Percentiles rank a stretch among this genome's conserved stretches.
These are phyloP conservation scores for Colletotrichum sp. DNA, from an alignment of 2,329 filamentous ascomycete species.

Conservation along the genomic window DNA sequence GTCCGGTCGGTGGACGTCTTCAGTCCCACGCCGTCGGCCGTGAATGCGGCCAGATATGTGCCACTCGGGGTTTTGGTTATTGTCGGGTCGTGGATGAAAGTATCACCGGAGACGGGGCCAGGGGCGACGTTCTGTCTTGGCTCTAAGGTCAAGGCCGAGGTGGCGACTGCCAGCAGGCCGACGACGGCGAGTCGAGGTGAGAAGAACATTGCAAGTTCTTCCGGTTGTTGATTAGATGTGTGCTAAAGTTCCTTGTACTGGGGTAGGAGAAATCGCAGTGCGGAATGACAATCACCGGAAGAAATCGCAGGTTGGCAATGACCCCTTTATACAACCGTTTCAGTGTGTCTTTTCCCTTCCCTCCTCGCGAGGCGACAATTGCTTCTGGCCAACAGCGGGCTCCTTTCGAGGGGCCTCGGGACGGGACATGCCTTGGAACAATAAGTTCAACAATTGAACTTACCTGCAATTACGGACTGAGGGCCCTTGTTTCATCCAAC, in stretches of 20 bases:
- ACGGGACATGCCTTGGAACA: not conserved
- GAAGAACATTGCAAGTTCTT: not conserved
- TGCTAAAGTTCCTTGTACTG: not conserved
- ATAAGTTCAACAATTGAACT: not conserved
- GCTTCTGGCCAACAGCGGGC: not conserved
- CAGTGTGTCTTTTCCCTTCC: not conserved
- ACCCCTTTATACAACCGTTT: not conserved
- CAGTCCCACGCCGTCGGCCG: conserved; percentile 29
- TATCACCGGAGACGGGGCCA: conserved; percentile 28
- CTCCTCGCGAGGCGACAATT: not conserved
- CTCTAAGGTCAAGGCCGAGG: not conserved
- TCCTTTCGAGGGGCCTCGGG: not conserved
- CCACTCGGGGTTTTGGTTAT: conserved; percentile 31
- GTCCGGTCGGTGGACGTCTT: conserved; percentile 38
- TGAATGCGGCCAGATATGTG: conserved; percentile 31
- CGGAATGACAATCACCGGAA: accelerated
- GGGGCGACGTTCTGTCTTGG: conserved; percentile 17
- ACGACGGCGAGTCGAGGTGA: not conserved
- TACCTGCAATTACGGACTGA: not conserved
- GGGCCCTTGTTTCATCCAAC: not conserved
- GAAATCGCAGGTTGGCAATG: not conserved
- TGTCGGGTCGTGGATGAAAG: conserved; percentile 31
- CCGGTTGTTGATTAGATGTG: not conserved
- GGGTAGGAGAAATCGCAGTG: not conserved
- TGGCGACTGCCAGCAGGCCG: not conserved